Evolutionary conservation across 2,329 filamentous ascomycete species (phyloP).

Genomic region (Triangularia setosa): DNA sequence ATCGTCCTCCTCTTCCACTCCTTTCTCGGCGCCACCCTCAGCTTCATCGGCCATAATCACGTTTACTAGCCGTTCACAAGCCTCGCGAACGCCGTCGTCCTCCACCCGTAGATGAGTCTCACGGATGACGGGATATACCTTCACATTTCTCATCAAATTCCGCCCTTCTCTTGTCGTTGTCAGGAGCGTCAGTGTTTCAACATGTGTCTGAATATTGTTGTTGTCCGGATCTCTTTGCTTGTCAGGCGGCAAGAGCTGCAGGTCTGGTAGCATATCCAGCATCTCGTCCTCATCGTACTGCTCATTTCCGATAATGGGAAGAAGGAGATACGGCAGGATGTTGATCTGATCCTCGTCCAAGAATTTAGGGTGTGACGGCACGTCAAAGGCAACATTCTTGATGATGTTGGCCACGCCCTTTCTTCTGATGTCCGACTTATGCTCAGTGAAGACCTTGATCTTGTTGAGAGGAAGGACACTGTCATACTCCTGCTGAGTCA

Average conservation of each 20-base stretch:
- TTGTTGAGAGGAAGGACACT: slow-evolving; percentile 84
- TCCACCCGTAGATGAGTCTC: slow-evolving; percentile 78
- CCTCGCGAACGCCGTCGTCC: slow-evolving; percentile 76
- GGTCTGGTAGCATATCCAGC: slow-evolving; percentile 79
- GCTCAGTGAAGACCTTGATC: slow-evolving; percentile 90
- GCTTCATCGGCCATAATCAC: slow-evolving; percentile 73
- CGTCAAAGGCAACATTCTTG: slow-evolving; percentile 88
- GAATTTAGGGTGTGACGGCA: slow-evolving; percentile 66
- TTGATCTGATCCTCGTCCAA: slow-evolving; percentile 70
- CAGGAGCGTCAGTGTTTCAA: slow-evolving; percentile 82
- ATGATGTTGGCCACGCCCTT: slow-evolving; percentile 95
- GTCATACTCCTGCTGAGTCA: slow-evolving; percentile 71
- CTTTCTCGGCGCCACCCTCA: slow-evolving; percentile 42
- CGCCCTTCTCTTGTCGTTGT: slow-evolving; percentile 74
- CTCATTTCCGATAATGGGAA: slow-evolving; percentile 84
- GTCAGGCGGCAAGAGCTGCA: slow-evolving; percentile 84
- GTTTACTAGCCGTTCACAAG: slow-evolving; percentile 85
- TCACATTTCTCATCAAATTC: slow-evolving; percentile 68
- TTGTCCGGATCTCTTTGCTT: slow-evolving; percentile 78
- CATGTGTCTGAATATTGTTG: slow-evolving; percentile 76
- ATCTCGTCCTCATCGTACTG: slow-evolving; percentile 85
- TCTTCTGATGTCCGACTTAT: slow-evolving; percentile 74
- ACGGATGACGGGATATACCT: slow-evolving; percentile 84
- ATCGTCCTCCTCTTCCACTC: slow-evolving; percentile 46
- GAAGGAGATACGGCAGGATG: slow-evolving; percentile 80